Percentiles rank a stretch among this genome's conserved stretches.
Conservation (phyloP, 2,329 filamentous ascomycete genomes). For the Hirsutella rhossiliensis region DNA sequence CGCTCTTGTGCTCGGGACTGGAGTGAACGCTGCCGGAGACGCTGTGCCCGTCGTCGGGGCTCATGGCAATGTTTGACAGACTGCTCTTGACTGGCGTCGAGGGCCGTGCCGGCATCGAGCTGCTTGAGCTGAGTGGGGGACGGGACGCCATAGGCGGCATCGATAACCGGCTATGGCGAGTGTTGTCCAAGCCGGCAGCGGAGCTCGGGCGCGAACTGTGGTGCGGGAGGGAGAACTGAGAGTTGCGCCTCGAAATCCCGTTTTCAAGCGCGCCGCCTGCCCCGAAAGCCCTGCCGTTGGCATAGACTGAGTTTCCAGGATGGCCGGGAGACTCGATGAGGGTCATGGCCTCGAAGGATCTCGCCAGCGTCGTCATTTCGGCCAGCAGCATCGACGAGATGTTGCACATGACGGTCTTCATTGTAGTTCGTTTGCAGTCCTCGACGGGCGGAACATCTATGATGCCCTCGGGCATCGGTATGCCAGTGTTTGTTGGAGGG, state of each 20-base stretch:
- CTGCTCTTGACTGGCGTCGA: slow-evolving; percentile 38
- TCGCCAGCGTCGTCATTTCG: slow-evolving; percentile 64
- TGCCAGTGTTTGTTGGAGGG: slow-evolving; percentile 30
- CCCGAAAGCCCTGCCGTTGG: slow-evolving; percentile 29
- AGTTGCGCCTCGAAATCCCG: slow-evolving; percentile 36
- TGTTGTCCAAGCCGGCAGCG: slow-evolving; percentile 42
- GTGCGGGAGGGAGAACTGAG: slow-evolving; percentile 34
- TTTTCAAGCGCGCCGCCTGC: slow-evolving; percentile 24
- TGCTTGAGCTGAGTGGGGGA: slow-evolving; percentile 27
- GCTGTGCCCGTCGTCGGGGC: slow-evolving; percentile 32
- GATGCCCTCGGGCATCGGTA: slow-evolving; percentile 54
- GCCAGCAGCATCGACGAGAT: slow-evolving; percentile 62
- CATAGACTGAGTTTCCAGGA: slow-evolving; percentile 23
- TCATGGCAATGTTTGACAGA: slow-evolving; percentile 34
- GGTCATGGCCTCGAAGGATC: slow-evolving; percentile 58
- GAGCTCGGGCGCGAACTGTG: slow-evolving; percentile 39
- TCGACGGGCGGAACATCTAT: slow-evolving; percentile 57
- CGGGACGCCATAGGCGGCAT: slow-evolving; percentile 57
- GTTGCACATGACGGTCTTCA: slow-evolving; percentile 71
- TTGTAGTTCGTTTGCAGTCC: slow-evolving; percentile 62
- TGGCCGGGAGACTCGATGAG: slow-evolving; percentile 67
- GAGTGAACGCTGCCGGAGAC: slow-evolving; percentile 20
- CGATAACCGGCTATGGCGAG: slow-evolving; percentile 60
- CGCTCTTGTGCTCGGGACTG: slow-evolving; percentile 28
- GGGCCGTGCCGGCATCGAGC: slow-evolving; percentile 34